Evolutionary conservation across 805 yeast species (phyloP), one percentile per base, ranked within the genome.

Genomic region (Cephaloascus fragrans): DNA sequence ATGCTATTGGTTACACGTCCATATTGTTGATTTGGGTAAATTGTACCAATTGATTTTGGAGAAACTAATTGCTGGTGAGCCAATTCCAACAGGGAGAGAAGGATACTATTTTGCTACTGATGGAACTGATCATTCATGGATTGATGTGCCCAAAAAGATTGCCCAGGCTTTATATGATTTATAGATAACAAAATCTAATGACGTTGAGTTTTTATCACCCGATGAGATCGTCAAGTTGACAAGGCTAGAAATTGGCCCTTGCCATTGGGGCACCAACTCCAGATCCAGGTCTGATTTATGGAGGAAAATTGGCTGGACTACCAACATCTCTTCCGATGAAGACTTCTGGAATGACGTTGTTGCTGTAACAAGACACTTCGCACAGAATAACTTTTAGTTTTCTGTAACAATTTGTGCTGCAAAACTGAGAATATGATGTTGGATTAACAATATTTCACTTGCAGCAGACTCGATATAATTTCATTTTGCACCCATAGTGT

Each of bases 21-120:
- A 62, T 41, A 51, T 63, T 28, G 37, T 46, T 15, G 66, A 62
- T 41, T 45, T 64, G 28, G 64, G 62, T 4, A 48, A 49, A 2
- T 48, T 61, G 34, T 62, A 56, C 45, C 28, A 32, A 10, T 41
- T 55, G 18, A 37, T 64, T 8, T 39, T 62, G 16, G 18, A 45
- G 4, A 52, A 48, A 34, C 40, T 60, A 14, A 16, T 56, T 2
- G 35, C 41, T 4, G 52, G 51, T 14, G 48, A 47, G 32, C 32
- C 44, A 5, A 44, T 62, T 34, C 56, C 56, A 9, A 46, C 50
- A 16, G 62, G 62, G 5, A 47, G 44, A 36, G 36, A 55, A 8
- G 69, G 69, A 4, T 62, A 59, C 41, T 62, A 62, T 41, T 63
- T 64, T 47, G 59, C 54, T 2, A 53, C 60, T 4, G 47, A 43